A percentile compares a stretch with the other conserved stretches of the same genome.
Conservation (phyloP, 352 stramenopile species). For the Phytophthora rubi region DNA sequence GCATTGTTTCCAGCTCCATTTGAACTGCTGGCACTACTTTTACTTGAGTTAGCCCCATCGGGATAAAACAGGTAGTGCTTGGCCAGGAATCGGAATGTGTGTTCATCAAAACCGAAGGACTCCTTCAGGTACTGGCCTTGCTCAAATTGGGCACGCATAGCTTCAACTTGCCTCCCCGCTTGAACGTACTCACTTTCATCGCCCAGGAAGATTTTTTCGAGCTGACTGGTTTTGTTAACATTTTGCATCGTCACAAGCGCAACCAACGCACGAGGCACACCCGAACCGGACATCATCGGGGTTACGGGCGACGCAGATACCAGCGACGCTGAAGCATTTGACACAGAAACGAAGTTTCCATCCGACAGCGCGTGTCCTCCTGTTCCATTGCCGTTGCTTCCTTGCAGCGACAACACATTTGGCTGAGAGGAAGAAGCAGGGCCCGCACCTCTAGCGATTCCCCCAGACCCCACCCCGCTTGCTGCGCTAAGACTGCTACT, state of each 20-base stretch:
- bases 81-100: conserved; percentile 84
- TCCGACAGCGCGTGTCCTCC: conserved; percentile 16
- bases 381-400: conserved; percentile 6
- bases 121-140: conserved; percentile 74
- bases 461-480: conserved; percentile 14
- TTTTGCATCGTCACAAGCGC: conserved; percentile 81
- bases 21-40: conserved; percentile 3
- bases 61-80: conserved; percentile 72
- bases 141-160: conserved; percentile 72
- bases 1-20: conserved; percentile 17
- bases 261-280: conserved; percentile 62
- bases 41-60: conserved; percentile 10
- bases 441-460: conserved; percentile 29
- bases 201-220: conserved; percentile 77
- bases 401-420: conserved; percentile 29
- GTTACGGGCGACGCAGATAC: conserved; percentile 47
- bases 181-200: conserved; percentile 65
- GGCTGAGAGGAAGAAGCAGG: conserved; percentile 30
- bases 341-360: conserved; percentile 48
- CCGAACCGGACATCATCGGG: conserved; percentile 42
- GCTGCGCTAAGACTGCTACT: conserved; percentile 39
- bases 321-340: conserved; percentile 37
- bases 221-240: conserved; percentile 57
- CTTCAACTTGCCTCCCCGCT: conserved; percentile 59
- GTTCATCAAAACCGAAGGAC: conserved; percentile 87